phyloP scores from a whole-genome alignment of 768 basidiomycete species.

The Leccinum rimulosum region DNA sequence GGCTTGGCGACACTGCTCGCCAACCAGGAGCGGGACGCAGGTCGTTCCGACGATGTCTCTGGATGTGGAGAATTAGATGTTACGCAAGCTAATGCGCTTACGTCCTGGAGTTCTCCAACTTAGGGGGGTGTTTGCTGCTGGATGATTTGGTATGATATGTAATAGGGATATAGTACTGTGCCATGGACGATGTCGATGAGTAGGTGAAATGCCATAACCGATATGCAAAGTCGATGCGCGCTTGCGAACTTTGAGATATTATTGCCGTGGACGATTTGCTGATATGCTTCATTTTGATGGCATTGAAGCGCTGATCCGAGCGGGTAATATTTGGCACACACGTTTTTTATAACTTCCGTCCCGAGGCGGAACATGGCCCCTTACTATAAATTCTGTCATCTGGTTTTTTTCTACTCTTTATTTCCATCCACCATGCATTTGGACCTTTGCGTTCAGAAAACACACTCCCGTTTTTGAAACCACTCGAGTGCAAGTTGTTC shows the following conservation, averaged over 20 bases:
- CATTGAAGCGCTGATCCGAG: constrained; percentile 7
- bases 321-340: not conserved
- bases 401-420: not conserved
- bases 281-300: not conserved
- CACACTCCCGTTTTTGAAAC: not conserved
- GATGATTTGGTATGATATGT: constrained; percentile 21
- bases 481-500: not conserved
- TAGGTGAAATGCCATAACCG: constrained; percentile 1
- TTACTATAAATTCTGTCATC: not conserved
- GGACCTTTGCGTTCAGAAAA: not conserved
- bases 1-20: constrained; percentile 4
- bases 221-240: not conserved
- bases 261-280: not conserved
- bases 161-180: constrained; percentile 8
- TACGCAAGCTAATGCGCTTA: constrained; percentile 6
- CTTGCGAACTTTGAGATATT: not conserved
- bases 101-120: constrained; percentile 5
- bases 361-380: not conserved
- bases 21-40: constrained; percentile 21
- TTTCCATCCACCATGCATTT: not conserved
- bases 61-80: constrained; percentile 17
- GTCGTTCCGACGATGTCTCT: constrained; percentile 13
- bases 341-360: not conserved
- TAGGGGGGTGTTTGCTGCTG: constrained; percentile 1
- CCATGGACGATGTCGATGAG: constrained; percentile 7